Conservation (phyloP, 495 filamentous ascomycete genomes). For the Paragyromitra xinjiangensis region DNA sequence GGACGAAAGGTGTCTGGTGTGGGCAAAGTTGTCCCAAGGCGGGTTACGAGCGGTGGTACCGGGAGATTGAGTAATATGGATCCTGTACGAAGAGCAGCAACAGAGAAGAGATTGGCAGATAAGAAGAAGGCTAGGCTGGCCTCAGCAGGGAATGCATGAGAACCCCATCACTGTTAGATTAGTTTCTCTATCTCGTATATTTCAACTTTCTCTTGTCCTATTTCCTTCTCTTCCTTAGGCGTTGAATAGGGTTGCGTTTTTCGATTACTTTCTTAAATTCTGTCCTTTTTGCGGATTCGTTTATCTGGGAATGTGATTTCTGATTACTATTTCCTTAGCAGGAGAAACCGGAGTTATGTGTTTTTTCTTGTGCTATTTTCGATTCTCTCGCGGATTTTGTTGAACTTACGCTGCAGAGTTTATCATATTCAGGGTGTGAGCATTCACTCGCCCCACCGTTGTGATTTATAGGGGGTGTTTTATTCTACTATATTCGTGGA, state of each 20-base stretch:
- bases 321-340: conserved; percentile 27
- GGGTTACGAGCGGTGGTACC: conserved; percentile 21
- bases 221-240: conserved; percentile 5
- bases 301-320: conserved; percentile 30
- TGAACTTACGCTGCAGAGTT: neutral
- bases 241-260: conserved; percentile 28
- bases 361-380: conserved; percentile 2
- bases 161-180: conserved; percentile 1
- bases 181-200: conserved; percentile 16
- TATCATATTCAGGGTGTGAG: neutral
- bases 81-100: conserved; percentile 49
- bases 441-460: neutral
- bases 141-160: conserved; percentile 22
- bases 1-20: conserved; percentile 43
- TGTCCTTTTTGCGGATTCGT: conserved; percentile 17
- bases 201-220: neutral
- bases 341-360: conserved; percentile 36
- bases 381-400: neutral
- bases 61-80: conserved; percentile 35
- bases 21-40: conserved; percentile 44
- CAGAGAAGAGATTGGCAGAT: conserved; percentile 51
- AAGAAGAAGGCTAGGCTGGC: conserved; percentile 43
- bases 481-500: neutral
- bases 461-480: neutral
- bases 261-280: conserved; percentile 16